Percentiles rank a stretch among this genome's conserved stretches.
phyloP scores from a whole-genome alignment of 2,329 filamentous ascomycete genomes.

The Alternaria incomplexa region DNA sequence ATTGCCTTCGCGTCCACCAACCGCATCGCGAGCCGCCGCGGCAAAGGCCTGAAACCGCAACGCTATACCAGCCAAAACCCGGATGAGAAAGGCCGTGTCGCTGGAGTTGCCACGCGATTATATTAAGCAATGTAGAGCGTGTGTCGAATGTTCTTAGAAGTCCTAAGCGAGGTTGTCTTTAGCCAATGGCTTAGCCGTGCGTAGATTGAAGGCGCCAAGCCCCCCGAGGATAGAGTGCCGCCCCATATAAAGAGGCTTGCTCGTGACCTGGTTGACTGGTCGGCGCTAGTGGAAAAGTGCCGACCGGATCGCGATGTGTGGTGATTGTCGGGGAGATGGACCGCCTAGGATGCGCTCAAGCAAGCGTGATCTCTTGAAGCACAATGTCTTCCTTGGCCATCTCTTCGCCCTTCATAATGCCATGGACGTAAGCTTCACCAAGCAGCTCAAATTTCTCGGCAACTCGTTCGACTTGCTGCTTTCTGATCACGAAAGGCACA shows the following conservation, averaged over 20 bases:
- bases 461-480: neutral
- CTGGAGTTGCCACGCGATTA: conserved; percentile 16
- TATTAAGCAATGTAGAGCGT: conserved; percentile 38
- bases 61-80: conserved; percentile 12
- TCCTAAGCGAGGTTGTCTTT: conserved; percentile 25
- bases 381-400: conserved; percentile 9
- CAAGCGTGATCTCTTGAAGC: conserved; percentile 17
- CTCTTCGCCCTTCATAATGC: conserved; percentile 29
- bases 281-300: neutral
- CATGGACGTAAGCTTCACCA: conserved; percentile 33
- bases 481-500: conserved; percentile 28
- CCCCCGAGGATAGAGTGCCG: neutral
- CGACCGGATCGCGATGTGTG: neutral
- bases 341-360: neutral
- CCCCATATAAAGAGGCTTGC: conserved; percentile 12
- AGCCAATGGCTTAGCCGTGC: conserved; percentile 24
- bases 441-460: conserved; percentile 16
- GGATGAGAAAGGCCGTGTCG: conserved; percentile 20
- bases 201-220: conserved; percentile 16
- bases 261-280: conserved; percentile 12
- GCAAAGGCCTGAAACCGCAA: conserved; percentile 2
- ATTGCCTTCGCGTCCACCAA: conserved; percentile 26
- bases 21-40: neutral
- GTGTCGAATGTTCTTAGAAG: conserved; percentile 23
- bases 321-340: neutral